phyloP scores from a whole-genome alignment of 306 rosid species.

The Psophocarpus tetragonolobus region DNA sequence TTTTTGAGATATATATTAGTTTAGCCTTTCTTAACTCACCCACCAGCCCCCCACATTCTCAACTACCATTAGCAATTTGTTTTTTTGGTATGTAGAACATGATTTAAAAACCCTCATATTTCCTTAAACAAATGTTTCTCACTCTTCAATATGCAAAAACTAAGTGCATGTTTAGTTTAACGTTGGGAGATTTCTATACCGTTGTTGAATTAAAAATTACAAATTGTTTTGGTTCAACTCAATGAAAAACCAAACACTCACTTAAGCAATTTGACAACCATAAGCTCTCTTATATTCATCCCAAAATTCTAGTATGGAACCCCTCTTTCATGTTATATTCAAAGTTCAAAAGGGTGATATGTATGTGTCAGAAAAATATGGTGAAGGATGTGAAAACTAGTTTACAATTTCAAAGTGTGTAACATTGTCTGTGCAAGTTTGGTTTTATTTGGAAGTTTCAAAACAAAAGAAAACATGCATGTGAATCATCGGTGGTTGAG shows the following conservation, averaged over 20 bases:
- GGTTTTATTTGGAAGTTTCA: neutral
- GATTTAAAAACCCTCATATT: too few species aligned
- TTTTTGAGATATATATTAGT: neutral
- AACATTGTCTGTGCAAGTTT: neutral
- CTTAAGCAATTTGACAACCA: neutral
- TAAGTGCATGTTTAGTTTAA: too few species aligned
- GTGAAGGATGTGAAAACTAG: neutral
- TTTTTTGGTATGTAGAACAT: neutral
- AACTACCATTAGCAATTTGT: conserved; percentile 12
- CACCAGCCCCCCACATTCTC: neutral
- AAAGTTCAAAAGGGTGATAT: neutral
- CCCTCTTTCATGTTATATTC: neutral
- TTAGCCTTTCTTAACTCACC: neutral
- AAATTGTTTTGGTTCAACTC: too few species aligned
- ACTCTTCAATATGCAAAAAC: too few species aligned
- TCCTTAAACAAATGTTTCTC: too few species aligned
- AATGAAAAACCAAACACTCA: too few species aligned
- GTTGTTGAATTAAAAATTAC: too few species aligned
- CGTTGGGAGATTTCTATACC: too few species aligned
- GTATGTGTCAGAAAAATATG: neutral
- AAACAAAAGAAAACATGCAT: neutral
- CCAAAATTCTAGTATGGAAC: neutral
- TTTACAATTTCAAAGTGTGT: neutral
- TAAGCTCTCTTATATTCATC: neutral
- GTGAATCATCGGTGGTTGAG: neutral